Evolutionary conservation across 306 rosid species (phyloP), one percentile per base, ranked within the genome.

Genomic region (Inga oerstediana): DNA sequence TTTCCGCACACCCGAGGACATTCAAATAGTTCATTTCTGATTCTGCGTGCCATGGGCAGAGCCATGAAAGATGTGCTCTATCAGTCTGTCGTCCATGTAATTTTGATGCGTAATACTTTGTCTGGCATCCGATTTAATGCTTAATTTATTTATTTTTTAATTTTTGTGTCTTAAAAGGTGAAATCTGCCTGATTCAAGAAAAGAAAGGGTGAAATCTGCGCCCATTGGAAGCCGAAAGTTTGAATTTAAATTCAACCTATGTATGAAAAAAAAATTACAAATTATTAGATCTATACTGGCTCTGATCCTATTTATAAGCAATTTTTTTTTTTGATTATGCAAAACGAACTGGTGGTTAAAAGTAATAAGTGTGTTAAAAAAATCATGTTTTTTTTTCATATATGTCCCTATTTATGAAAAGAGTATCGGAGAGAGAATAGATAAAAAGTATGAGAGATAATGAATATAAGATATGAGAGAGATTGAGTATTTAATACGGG

Each of bases 21-120:
- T 59, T 59, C 66, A 59, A 84, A 45, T 61, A 19, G 75, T 78
- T 78, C 75, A 70, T 67, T 30, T 51, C 44, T 70, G 46, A 44
- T 44, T 75, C 24, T 67, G 59, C 80, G 66, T 58, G 65, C 59
- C 13, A 13, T 24, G 71, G 62, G 16, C 13, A 8, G 76, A 27
- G 15, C 76, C 37, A 72, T 43, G 22, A 45, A 44, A 45, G 52
- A 70, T 71, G 54, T 44, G 75, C 32, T 22, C 15, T 15, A 39
- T 39, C 43, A 39, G 43, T 39, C 43, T 39, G 22, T 22, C 17
- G 37, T 62, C 27, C 68, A 27, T 24, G 68, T 62, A 62, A 62
- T 62, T 62, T 62, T 11, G 27, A 27, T 62, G 19, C 68, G 32
- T 27, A 11, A 12, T 11, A 10, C 10, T 59, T 59, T 59, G 15